Evolutionary conservation across 768 basidiomycete genomes (phyloP).

Genomic region (Leccinum longicurvipes): DNA sequence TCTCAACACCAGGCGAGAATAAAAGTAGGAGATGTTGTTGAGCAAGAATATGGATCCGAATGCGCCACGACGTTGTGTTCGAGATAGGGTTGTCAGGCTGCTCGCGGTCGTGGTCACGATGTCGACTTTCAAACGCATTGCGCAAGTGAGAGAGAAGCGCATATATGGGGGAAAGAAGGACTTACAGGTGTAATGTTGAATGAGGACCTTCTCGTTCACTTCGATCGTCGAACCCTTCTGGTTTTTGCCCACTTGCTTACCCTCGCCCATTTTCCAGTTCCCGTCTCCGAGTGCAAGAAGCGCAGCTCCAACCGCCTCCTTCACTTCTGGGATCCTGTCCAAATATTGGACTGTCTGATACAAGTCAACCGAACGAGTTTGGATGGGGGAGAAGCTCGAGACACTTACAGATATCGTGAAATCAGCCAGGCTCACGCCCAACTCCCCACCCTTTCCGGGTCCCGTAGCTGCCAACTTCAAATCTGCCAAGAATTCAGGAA

Average conservation of each 20-base stretch:
- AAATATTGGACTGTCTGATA: slow-evolving; percentile 67
- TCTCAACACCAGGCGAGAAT: slow-evolving; percentile 51
- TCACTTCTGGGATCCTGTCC: slow-evolving; percentile 66
- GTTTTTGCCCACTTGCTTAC: slow-evolving; percentile 56
- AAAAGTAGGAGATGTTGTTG: slow-evolving; percentile 75
- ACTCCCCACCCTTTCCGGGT: slow-evolving; percentile 51
- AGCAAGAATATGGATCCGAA: slow-evolving; percentile 75
- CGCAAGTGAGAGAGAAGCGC: not conserved
- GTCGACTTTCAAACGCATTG: slow-evolving; percentile 51
- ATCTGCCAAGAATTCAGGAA: slow-evolving; percentile 81
- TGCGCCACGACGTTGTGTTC: slow-evolving; percentile 55
- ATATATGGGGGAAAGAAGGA: slow-evolving; percentile 8
- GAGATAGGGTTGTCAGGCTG: slow-evolving; percentile 63
- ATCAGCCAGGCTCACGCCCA: slow-evolving; percentile 62
- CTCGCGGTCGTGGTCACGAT: slow-evolving; percentile 62
- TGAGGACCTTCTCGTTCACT: slow-evolving; percentile 53
- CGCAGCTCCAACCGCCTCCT: slow-evolving; percentile 61
- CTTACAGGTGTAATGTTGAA: slow-evolving; percentile 77
- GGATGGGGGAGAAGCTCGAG: not conserved
- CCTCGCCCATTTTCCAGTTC: slow-evolving; percentile 92
- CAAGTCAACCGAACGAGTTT: not conserved
- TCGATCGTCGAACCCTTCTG: slow-evolving; percentile 40
- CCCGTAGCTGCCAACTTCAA: slow-evolving; percentile 59
- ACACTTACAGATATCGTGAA: slow-evolving; percentile 50
- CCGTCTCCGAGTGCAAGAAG: slow-evolving; percentile 76